These are phyloP conservation scores for Melampsora larici-populina DNA, from an alignment of 1,284 basidiomycete species.

Conservation along the genomic window DNA sequence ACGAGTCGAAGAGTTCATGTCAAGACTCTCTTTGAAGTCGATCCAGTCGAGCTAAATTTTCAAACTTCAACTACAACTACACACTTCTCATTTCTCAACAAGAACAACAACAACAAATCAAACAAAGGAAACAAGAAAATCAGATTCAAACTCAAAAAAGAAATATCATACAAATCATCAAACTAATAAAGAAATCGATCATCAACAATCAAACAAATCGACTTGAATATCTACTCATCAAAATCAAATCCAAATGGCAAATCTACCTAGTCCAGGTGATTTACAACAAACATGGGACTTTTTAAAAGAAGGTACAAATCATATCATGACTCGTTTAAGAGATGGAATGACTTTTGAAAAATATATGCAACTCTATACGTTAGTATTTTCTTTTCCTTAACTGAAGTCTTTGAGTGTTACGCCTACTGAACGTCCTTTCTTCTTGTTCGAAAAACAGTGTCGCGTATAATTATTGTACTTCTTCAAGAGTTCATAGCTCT, in stretches of 20 bases:
- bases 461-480: conserved; percentile 95
- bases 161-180: too few relatives aligned
- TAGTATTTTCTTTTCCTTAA: conserved; percentile 22
- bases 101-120: too few relatives aligned
- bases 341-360: conserved; percentile 84
- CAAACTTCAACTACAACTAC: too few relatives aligned
- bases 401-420: neutral
- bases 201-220: too few relatives aligned
- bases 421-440: neutral
- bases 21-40: too few relatives aligned
- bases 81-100: too few relatives aligned
- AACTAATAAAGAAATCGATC: too few relatives aligned
- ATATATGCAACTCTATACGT: conserved; percentile 86
- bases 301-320: conserved; percentile 82
- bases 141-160: too few relatives aligned
- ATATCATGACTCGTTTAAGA: conserved; percentile 82
- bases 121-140: too few relatives aligned
- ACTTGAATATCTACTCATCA: too few relatives aligned
- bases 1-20: too few relatives aligned
- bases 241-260: neutral
- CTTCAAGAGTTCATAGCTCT: conserved; percentile 70
- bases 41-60: too few relatives aligned
- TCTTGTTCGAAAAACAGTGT: conserved; percentile 57
- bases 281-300: conserved; percentile 82
- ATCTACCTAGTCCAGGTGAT: conserved; percentile 54